These are phyloP conservation scores for Alternaria novae-zelandiae DNA, from an alignment of 2,329 filamentous ascomycete species.

Conservation along the genomic window DNA sequence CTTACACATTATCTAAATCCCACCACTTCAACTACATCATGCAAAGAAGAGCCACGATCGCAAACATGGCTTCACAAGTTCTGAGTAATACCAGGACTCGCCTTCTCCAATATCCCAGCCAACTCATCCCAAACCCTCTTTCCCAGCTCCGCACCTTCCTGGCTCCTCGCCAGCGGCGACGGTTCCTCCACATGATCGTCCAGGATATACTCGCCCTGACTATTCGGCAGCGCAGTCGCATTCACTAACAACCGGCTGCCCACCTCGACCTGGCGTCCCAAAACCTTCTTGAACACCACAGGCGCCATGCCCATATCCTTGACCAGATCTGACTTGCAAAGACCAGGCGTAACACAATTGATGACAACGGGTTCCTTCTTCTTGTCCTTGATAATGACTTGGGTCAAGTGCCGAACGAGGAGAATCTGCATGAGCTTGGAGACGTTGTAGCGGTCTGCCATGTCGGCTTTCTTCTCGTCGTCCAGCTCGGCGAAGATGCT, in stretches of 20 bases:
- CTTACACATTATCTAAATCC: background rate
- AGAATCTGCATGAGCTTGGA: constrained; percentile 37
- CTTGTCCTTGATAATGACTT: constrained; percentile 3
- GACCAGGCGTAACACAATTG: constrained; percentile 34
- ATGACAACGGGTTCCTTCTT: constrained; percentile 26
- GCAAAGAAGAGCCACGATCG: background rate
- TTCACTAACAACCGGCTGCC: constrained; percentile 48
- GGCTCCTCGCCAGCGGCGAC: constrained; percentile 39
- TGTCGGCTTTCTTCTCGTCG: constrained; percentile 6
- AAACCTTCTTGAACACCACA: constrained; percentile 12
- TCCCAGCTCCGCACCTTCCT: constrained; percentile 40
- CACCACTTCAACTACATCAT: background rate
- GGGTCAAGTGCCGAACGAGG: constrained; percentile 22
- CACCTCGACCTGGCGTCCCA: constrained; percentile 46
- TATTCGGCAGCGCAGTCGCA: constrained; percentile 34
- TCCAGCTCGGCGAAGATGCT: constrained; percentile 29
- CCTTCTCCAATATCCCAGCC: constrained; percentile 41
- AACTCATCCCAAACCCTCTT: constrained; percentile 47
- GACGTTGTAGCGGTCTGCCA: constrained; percentile 21
- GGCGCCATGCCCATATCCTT: constrained; percentile 13
- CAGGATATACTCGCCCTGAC: constrained; percentile 46
- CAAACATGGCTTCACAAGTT: background rate
- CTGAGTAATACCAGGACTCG: constrained; percentile 27
- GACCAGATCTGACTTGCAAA: constrained; percentile 23
- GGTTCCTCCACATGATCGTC: constrained; percentile 33